Base-by-base conservation (phyloP, 768 basidiomycete genomes). In the Rhodotorula paludigena region DNA sequence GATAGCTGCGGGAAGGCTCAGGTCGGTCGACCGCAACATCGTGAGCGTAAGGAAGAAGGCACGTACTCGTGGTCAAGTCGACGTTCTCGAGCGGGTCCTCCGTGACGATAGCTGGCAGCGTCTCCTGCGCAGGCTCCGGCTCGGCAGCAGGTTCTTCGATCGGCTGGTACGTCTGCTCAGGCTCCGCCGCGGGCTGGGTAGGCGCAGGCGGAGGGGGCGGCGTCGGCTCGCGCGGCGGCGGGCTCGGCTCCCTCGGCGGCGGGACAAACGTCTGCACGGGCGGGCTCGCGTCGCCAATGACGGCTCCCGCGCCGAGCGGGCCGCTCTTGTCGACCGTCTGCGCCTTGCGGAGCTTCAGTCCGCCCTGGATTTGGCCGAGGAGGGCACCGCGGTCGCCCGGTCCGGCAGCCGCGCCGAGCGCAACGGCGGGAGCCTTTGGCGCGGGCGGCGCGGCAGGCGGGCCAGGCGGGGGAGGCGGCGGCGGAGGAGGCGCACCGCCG, bases 261-360 rank as follows among this genome's bases (percentile, higher is more conserved):
- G 78, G 81, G 39, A 80, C 76, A 71, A 78, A 85, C 76, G 89
- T 86, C 75, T 92, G 89, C 0, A 81, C 64, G 7, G 91, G 89
- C 30, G 88, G 86, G 20, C 82, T 84, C 55, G 77, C 78, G 69
- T 89, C 89, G 20, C 89, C 92, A 28, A 97, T 66, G 11, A 99
- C 89, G 62, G 79, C 84, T 11, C 94, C 93, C 35, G 87, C 83
- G 23, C 87, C 80, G 0, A 82, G 77, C 8, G 88, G 84, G 0
- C 76, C 85, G 71, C 89, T 90, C 74, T 88, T 87, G 77, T 97
- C 94, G 57, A 88, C 84, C 0, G 93, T 98, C 68, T 85, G 83
- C 1, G 89, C 80, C 76, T 89, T 89, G 60, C 83, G 82, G 70
- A 99, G 79, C 66, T 82, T 84, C 55, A 84, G 78, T 1, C 81